Percentiles rank a stretch among this genome's conserved stretches.
Evolutionary conservation across 1,139 yeast species (phyloP).

Genomic region (Diutina sp.): DNA sequence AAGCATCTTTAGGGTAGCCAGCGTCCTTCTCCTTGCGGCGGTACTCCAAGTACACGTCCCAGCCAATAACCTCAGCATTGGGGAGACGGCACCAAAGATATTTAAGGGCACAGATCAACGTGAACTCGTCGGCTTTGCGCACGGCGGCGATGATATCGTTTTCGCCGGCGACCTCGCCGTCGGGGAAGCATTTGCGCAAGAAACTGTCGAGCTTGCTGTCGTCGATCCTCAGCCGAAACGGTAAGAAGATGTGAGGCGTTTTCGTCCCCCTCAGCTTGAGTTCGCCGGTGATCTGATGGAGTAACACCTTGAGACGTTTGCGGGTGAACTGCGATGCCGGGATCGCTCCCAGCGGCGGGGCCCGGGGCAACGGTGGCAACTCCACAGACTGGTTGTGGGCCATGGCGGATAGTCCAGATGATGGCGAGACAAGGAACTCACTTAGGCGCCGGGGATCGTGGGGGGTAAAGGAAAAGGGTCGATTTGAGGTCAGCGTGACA

Average conservation of each 20-base stretch:
- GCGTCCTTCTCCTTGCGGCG: constrained; percentile 52
- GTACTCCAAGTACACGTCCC: constrained; percentile 72
- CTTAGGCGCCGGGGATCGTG: neutral
- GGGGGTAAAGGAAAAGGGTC: neutral
- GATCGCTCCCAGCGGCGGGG: constrained; percentile 4
- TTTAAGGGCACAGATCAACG: constrained; percentile 61
- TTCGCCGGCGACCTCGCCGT: constrained; percentile 29
- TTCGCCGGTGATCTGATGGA: constrained; percentile 55
- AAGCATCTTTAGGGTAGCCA: constrained; percentile 58
- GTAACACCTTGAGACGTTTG: constrained; percentile 47
- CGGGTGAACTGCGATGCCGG: constrained; percentile 39
- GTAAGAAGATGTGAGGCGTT: constrained; percentile 53
- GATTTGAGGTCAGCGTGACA: neutral
- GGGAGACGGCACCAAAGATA: constrained; percentile 83
- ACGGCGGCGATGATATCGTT: constrained; percentile 21
- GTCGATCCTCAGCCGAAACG: constrained; percentile 54
- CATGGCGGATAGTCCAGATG: neutral
- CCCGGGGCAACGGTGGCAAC: constrained; percentile 16
- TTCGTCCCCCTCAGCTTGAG: constrained; percentile 44
- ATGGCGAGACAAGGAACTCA: neutral
- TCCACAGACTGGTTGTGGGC: constrained; percentile 8
- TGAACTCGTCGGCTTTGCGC: constrained; percentile 43
- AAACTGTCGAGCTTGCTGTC: constrained; percentile 43
- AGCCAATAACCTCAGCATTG: constrained; percentile 68
- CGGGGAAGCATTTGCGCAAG: constrained; percentile 38